Conservation (phyloP, 2,329 filamentous ascomycete species). For the Diplocarpon rosae region DNA sequence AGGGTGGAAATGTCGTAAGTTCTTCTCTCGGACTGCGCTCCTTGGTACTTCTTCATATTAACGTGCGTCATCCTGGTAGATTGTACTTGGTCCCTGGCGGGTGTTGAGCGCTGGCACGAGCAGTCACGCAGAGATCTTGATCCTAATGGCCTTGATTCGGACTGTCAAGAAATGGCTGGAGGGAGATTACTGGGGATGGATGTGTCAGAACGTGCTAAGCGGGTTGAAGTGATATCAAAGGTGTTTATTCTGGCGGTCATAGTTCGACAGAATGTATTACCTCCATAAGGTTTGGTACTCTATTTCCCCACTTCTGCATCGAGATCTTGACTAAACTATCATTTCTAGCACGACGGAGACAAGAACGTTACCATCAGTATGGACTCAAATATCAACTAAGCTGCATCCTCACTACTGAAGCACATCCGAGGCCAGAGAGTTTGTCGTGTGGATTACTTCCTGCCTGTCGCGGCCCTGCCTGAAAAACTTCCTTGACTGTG, state of each 20-base stretch:
- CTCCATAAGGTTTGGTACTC: not conserved
- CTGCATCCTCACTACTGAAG: not conserved
- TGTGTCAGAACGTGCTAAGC: constrained; percentile 8
- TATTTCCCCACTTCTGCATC: not conserved
- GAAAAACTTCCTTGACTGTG: not conserved
- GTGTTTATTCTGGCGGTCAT: not conserved
- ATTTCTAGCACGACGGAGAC: not conserved
- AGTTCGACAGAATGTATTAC: not conserved
- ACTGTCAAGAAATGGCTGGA: constrained; percentile 9
- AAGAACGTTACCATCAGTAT: not conserved
- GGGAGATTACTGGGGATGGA: constrained; percentile 10
- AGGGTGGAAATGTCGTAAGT: constrained; percentile 13
- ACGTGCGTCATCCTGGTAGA: constrained; percentile 7
- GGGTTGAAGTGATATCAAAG: constrained; percentile 6
- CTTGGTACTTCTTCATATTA: constrained; percentile 5
- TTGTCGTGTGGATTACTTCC: not conserved
- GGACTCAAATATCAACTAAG: not conserved
- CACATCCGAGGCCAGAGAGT: not conserved
- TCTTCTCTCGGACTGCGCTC: constrained; percentile 4
- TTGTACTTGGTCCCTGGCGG: constrained; percentile 15
- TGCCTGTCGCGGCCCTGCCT: not conserved
- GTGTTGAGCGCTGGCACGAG: constrained; percentile 8
- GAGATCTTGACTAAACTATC: not conserved
- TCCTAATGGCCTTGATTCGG: constrained; percentile 9
- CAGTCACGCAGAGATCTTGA: constrained; percentile 10